A percentile compares a stretch with the other conserved stretches of the same genome.
Conservation (phyloP, 345 rosid species). For the Eucalyptus pauciflora region DNA sequence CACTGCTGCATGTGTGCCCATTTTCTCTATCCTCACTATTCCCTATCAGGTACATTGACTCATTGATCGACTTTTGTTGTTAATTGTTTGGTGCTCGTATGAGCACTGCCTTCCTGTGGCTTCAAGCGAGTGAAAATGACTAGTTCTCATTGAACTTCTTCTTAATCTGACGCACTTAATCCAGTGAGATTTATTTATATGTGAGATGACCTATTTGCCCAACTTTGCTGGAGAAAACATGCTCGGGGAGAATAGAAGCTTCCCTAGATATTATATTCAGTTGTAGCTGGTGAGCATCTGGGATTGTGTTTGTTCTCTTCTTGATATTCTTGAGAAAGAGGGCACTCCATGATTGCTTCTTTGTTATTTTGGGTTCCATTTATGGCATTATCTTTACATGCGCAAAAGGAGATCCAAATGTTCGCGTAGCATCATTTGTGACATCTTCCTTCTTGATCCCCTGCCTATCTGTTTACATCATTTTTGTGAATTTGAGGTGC, state of each 20-base stretch:
- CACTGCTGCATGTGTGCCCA: neutral
- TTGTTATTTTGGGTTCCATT: neutral
- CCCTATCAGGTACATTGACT: neutral
- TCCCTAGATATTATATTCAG: neutral
- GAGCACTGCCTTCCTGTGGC: neutral
- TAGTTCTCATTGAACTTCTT: neutral
- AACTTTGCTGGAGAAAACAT: neutral
- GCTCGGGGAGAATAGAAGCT: neutral
- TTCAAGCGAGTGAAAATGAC: neutral
- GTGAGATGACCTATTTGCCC: neutral
- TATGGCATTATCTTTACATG: neutral
- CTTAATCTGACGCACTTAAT: neutral
- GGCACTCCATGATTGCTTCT: neutral
- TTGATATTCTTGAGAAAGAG: neutral
- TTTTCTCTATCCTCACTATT: neutral
- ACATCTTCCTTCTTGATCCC: neutral
- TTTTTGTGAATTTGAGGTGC: neutral
- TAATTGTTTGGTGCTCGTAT: neutral
- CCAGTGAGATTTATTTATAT: neutral
- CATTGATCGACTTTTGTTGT: neutral
- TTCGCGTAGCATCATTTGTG: neutral
- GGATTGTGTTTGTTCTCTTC: neutral
- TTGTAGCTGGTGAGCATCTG: neutral
- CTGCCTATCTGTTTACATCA: neutral
- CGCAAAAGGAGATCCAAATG: neutral